Evolutionary conservation across 1,284 basidiomycete species (phyloP), one percentile per base, ranked within the genome.

Genomic region (Pseudozyma sp.): DNA sequence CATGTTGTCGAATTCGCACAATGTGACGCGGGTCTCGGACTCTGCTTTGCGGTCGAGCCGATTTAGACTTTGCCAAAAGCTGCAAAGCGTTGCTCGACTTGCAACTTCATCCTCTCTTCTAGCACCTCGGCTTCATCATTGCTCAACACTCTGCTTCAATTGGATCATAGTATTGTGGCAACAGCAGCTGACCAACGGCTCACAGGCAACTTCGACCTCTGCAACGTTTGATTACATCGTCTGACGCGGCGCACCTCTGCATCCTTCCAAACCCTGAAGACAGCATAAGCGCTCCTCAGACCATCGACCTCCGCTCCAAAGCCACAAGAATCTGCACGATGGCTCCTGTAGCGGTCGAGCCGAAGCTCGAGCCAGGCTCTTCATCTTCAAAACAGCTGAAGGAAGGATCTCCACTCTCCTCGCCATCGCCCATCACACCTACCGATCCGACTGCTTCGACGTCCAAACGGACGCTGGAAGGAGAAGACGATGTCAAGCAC

Each of bases 401-500:
- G 33, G 14, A 34, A 9, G 43, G 37, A 6, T 54, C 66, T 5
- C 43, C 54, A 7, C 39, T 34, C 14, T 46, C 52, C 14, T 53
- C 59, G 5, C 31, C 54, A 1, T 56, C 54, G 1, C 56, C 67
- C 5, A 19, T 43, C 24, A 63, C 67, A 0, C 67, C 67, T 0
- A 16, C 51, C 30, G 67, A 69, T 9, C 19, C 37, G 1, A 30
- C 37, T 13, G 35, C 55, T 3, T 74, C 71, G 2, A 68, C 66
- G 0, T 68, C 66, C 7, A 68, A 74, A 55, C 54, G 61, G 9
- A 74, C 65, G 13, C 54, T 74, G 17, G 71, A 74, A 42, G 62
- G 63, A 4, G 48, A 64, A 47, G 65, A 68, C 9, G 44, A 50
- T 11, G 39, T 16, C 35, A 44, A 29, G 24, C 42, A 42, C 16